These are phyloP conservation scores for Cytospora mali DNA, from an alignment of 2,329 filamentous ascomycete species.

Conservation along the genomic window DNA sequence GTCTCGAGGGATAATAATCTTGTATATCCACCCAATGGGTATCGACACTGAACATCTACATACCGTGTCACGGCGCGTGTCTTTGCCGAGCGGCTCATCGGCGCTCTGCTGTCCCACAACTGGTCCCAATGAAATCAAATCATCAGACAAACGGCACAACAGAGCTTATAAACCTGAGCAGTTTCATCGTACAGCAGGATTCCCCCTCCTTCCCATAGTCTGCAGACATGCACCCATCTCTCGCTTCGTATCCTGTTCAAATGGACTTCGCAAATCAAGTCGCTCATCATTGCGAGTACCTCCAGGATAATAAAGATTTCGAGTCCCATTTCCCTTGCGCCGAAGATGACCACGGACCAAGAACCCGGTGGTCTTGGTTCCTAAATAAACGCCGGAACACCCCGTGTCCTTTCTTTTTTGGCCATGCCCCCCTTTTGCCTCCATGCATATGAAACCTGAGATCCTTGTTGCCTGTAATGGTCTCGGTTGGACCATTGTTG, in stretches of 20 bases:
- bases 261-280: background rate
- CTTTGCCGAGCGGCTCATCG: background rate
- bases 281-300: background rate
- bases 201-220: background rate
- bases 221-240: background rate
- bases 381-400: constrained; percentile 6
- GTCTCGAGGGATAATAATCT: background rate
- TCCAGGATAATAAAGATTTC: background rate
- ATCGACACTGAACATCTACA: constrained; percentile 7
- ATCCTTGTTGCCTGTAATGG: background rate
- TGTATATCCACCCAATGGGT: constrained; percentile 8
- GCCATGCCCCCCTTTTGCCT: constrained; percentile 1
- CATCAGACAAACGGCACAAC: background rate
- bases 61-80: constrained; percentile 1
- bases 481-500: background rate
- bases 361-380: background rate
- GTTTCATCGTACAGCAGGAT: background rate
- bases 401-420: background rate
- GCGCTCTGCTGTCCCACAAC: background rate
- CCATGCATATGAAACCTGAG: background rate
- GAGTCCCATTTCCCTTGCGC: background rate
- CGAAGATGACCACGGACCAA: background rate
- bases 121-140: background rate
- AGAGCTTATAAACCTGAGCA: background rate
- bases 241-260: background rate